Evolutionary conservation across 805 yeast genomes (phyloP), one percentile per base, ranked within the genome.

Genomic region (Ogataea salicorniae): DNA sequence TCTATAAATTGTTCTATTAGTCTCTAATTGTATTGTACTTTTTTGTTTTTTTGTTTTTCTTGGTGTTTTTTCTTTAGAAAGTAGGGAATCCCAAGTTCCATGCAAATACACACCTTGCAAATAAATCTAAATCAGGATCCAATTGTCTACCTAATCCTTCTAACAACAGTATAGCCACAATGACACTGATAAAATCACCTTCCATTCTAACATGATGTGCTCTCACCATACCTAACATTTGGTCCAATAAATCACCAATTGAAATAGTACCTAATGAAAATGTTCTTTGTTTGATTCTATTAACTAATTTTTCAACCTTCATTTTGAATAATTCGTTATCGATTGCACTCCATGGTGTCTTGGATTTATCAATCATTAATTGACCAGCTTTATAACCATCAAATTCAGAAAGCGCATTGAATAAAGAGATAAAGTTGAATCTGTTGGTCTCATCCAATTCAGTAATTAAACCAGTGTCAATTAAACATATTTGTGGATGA

Each of bases 131-230:
- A 39, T 89, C 82, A 2, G 98, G 97, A 66, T 94, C 96, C 46
- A 94, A 73, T 66, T 86, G 96, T 61, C 98, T 76, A 18, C 99
- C 98, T 46, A 94, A 86, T 11, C 99, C 99, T 66, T 94, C 99
- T 48, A 94, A 70, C 46, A 94, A 72, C 46, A 94, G 69, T 22
- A 94, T 90, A 1, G 98, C 96, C 33, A 94, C 89, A n/a, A 94
- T 85, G 22, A 94, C 96, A 31, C 96, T 89, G 39, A 94, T 83
- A 61, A 94, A 94, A 66, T 94, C 99, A 6, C 96, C 95, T 62
- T 94, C 99, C 96, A 94, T 87, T 61, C 97, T 76, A 20, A 94
- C 99, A 66, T 94, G 99, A 65, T 94, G 99, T 11, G 74, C 71
- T 51, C 98, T 73, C 17, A 94, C 98, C 97, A 94, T 90, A 3